Conservation (phyloP, 139 green algal genomes). For the Picochlorum sp. region DNA sequence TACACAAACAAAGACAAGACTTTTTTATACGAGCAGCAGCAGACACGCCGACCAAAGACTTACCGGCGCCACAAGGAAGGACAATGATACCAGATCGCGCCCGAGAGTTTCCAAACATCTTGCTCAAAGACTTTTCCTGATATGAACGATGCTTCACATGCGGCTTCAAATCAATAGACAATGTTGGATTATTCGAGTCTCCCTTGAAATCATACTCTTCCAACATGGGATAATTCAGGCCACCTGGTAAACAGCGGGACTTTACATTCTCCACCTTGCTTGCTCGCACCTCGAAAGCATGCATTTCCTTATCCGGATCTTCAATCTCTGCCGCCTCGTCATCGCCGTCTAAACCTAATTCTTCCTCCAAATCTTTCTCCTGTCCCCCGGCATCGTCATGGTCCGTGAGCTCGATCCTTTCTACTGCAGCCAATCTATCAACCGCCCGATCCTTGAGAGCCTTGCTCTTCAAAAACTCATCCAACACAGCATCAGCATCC, state of each 20-base stretch:
- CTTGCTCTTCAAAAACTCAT: slow-evolving; percentile 7
- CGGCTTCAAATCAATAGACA: slow-evolving; percentile 85
- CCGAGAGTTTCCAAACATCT: slow-evolving; percentile 98
- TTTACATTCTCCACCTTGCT: slow-evolving; percentile 91
- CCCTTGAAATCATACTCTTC: slow-evolving; percentile 96
- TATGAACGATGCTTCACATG: slow-evolving; percentile 52
- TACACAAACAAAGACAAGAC: slow-evolving; percentile 72
- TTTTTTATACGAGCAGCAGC: slow-evolving; percentile 83
- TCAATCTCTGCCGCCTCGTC: slow-evolving; percentile 5
- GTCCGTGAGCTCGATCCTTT: slow-evolving; percentile 15
- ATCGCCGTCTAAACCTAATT: slow-evolving; percentile 11
- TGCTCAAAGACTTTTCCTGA: slow-evolving; percentile 85
- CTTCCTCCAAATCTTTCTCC: slow-evolving; percentile 11
- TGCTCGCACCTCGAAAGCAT: slow-evolving; percentile 67
- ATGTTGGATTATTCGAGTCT: slow-evolving; percentile 59
- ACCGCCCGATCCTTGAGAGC: slow-evolving; percentile 16
- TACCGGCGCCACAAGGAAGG: slow-evolving; percentile 94
- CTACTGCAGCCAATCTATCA: slow-evolving; percentile 19
- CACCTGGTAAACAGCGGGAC: slow-evolving; percentile 77
- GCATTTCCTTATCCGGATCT: slow-evolving; percentile 48
- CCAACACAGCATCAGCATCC: neutral
- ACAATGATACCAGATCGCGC: slow-evolving; percentile 93
- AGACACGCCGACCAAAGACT: slow-evolving; percentile 83
- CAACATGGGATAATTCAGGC: slow-evolving; percentile 92
- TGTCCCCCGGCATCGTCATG: slow-evolving; percentile 9